Conservation (phyloP, 2,329 filamentous ascomycete genomes). For the Rutstroemia sydowiana region DNA sequence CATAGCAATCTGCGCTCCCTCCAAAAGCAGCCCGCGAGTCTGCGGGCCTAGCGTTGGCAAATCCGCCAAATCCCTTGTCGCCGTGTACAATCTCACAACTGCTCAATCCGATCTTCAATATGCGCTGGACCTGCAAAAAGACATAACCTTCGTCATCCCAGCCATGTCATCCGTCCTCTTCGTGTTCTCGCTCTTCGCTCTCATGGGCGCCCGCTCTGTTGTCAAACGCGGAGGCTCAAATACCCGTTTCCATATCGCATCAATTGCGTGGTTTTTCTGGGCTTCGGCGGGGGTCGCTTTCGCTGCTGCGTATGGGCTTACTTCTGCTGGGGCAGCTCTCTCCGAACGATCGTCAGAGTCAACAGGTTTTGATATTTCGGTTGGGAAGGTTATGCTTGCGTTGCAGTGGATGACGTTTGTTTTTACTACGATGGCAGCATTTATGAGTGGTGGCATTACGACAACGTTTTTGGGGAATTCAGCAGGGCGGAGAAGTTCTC, state of each 20-base stretch:
- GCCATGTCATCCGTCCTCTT: not conserved
- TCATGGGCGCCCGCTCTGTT: not conserved
- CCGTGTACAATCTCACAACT: not conserved
- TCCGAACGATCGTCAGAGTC: not conserved
- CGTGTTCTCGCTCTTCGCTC: not conserved
- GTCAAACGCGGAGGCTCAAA: not conserved
- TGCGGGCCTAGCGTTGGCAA: slow-evolving; percentile 1
- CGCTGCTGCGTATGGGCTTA: not conserved
- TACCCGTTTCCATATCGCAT: not conserved
- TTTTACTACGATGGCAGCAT: not conserved
- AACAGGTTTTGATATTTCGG: not conserved
- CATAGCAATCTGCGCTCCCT: not conserved
- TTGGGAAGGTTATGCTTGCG: not conserved
- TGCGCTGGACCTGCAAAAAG: not conserved
- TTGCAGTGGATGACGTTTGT: slow-evolving; percentile 2
- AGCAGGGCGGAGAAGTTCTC: not conserved
- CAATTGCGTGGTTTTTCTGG: not conserved
- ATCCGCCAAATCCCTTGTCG: not conserved
- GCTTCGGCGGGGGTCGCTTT: not conserved
- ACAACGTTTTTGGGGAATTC: not conserved
- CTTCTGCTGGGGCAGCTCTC: not conserved
- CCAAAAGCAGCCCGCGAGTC: not conserved
- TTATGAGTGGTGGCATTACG: not conserved
- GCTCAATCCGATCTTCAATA: not conserved
- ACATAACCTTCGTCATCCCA: not conserved